Percentiles rank a stretch among this genome's conserved stretches.
Conservation (phyloP, 1,284 basidiomycete species). For the Malassezia psittaci region DNA sequence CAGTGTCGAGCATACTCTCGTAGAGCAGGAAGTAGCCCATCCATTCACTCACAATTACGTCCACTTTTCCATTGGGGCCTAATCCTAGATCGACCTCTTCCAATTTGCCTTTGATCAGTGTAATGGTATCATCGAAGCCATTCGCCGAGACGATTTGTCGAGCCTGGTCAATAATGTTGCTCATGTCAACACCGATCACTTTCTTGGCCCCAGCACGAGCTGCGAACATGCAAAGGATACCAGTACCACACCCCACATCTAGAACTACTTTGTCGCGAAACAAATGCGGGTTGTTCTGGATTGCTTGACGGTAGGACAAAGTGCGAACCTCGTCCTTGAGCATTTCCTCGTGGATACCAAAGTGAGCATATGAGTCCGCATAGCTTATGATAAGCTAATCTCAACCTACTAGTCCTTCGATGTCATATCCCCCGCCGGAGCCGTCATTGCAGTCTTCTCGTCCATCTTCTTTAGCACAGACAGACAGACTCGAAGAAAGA, state of each 20-base stretch:
- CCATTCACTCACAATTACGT: slow-evolving; percentile 99
- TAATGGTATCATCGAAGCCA: slow-evolving; percentile 81
- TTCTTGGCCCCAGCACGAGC: slow-evolving; percentile 92
- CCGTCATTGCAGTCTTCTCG: background rate
- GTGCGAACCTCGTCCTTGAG: slow-evolving; percentile 94
- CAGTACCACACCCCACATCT: slow-evolving; percentile 97
- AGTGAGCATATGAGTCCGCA: slow-evolving; percentile 47
- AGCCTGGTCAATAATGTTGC: slow-evolving; percentile 98
- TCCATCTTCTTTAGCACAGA: too few relatives aligned
- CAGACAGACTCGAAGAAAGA: background rate
- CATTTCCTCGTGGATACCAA: slow-evolving; percentile 64
- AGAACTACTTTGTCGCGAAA: slow-evolving; percentile 71
- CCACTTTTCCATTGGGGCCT: slow-evolving; percentile 50
- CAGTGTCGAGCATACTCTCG: slow-evolving; percentile 98
- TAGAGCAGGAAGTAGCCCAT: slow-evolving; percentile 76
- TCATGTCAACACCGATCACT: slow-evolving; percentile 87
- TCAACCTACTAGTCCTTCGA: slow-evolving; percentile 33
- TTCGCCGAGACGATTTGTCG: slow-evolving; percentile 93
- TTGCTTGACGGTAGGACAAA: slow-evolving; percentile 84
- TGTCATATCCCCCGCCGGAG: slow-evolving; percentile 31
- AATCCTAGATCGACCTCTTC: slow-evolving; percentile 63
- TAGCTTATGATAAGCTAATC: slow-evolving; percentile 18
- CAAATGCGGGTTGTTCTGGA: slow-evolving; percentile 85
- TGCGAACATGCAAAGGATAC: slow-evolving; percentile 98
- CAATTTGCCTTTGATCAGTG: slow-evolving; percentile 93